Conservation (phyloP, 441 rosid genomes). For the Corymbia citriodora region DNA sequence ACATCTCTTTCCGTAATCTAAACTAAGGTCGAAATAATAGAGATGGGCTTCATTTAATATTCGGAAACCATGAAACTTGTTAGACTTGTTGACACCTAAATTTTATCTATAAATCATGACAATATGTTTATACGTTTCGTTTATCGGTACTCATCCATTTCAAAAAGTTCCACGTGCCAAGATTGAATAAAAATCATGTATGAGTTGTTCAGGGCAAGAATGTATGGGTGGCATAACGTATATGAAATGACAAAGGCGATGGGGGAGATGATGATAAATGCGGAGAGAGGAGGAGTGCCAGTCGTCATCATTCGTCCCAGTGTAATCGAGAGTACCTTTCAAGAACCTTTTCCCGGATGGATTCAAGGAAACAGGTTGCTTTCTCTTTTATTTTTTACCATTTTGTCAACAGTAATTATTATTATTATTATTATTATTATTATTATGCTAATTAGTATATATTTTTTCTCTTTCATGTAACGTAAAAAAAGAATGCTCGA, state of each 20-base stretch:
- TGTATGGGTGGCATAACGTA: background rate
- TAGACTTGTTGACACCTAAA: background rate
- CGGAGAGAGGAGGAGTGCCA: background rate
- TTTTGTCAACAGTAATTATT: background rate
- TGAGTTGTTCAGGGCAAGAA: background rate
- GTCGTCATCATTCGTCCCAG: background rate
- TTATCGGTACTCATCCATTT: background rate
- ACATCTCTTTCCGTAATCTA: background rate
- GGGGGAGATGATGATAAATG: background rate
- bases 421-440: too few relatives aligned
- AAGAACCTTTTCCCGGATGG: background rate
- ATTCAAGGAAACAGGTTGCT: background rate
- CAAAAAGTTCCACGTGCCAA: background rate
- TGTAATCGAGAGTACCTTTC: background rate
- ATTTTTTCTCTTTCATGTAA: background rate
- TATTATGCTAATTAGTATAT: too few relatives aligned
- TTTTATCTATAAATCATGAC: background rate
- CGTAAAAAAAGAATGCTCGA: background rate
- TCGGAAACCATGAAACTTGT: accelerated
- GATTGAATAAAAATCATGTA: accelerated
- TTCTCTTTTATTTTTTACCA: background rate
- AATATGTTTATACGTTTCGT: background rate
- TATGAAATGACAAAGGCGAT: background rate
- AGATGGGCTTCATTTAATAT: accelerated
- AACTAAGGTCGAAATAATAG: background rate